A percentile compares a stretch with the other conserved stretches of the same genome.
Conservation (phyloP, 306 rosid species). For the Potentilla sterilis region DNA sequence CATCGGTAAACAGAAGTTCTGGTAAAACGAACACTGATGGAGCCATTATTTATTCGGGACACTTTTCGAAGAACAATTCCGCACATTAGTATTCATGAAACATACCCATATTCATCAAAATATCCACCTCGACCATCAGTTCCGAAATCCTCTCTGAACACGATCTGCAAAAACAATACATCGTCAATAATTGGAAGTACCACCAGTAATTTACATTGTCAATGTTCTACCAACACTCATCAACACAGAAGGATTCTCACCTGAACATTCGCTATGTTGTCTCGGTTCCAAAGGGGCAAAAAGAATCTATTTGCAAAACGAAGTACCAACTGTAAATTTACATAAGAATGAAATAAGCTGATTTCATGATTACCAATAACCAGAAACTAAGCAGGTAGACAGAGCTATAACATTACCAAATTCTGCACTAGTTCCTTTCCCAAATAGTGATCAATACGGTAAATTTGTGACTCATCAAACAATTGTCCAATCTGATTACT, state of each 20-base stretch:
- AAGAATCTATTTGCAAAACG: constrained; percentile 94
- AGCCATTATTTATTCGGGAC: constrained; percentile 15
- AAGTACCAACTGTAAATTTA: constrained; percentile 80
- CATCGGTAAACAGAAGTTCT: constrained; percentile 17
- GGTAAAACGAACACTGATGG: background rate
- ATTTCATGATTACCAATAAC: constrained; percentile 21
- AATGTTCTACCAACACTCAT: background rate
- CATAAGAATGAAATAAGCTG: constrained; percentile 33
- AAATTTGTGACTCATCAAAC: constrained; percentile 84
- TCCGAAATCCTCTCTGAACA: constrained; percentile 97
- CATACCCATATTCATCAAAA: constrained; percentile 96
- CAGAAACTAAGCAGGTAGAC: constrained; percentile 14
- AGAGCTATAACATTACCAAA: constrained; percentile 52
- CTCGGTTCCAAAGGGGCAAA: constrained; percentile 96
- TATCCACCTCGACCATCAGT: constrained; percentile 99
- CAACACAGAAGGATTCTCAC: constrained; percentile 41
- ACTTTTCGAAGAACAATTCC: constrained; percentile 6
- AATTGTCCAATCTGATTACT: constrained; percentile 82
- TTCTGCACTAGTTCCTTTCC: constrained; percentile 98
- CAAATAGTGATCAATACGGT: constrained; percentile 95
- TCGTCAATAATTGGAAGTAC: constrained; percentile 11
- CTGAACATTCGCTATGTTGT: constrained; percentile 91
- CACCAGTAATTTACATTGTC: constrained; percentile 19
- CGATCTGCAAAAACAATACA: constrained; percentile 60
- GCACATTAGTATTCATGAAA: background rate